Evolutionary conservation across 164 flowering plant species (phyloP).

Genomic region (Pachysandra terminalis): DNA sequence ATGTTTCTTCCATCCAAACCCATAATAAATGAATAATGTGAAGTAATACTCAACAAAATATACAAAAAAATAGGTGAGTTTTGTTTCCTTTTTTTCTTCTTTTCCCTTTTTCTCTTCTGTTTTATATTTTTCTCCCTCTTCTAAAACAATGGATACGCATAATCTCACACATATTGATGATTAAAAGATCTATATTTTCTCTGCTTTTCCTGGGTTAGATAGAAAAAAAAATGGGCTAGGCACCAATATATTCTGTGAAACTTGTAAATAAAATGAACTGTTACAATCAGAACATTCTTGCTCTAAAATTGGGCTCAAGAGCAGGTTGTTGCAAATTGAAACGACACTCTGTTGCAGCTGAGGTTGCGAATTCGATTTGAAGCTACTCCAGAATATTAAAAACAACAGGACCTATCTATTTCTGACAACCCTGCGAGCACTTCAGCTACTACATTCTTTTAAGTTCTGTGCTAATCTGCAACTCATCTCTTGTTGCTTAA

Average conservation of each 20-base stretch:
- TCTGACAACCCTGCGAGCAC: neutral
- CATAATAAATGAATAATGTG: neutral
- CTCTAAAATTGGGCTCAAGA: neutral
- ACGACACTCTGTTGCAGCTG: neutral
- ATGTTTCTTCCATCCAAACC: neutral
- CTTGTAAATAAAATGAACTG: neutral
- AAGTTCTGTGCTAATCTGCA: neutral
- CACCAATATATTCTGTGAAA: too few relatives aligned
- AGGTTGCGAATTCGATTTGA: neutral
- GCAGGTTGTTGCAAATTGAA: neutral
- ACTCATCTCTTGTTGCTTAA: constrained; percentile 16
- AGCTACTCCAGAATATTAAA: neutral
- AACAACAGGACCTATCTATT: neutral
- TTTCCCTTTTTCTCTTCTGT: too few relatives aligned
- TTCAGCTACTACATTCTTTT: neutral
- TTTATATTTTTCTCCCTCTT: neutral
- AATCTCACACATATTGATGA: neutral
- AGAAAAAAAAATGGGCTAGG: neutral
- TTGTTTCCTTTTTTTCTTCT: too few relatives aligned
- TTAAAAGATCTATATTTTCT: neutral
- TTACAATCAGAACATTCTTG: neutral
- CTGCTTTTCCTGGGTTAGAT: too few relatives aligned
- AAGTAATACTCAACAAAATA: neutral
- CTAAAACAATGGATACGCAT: neutral
- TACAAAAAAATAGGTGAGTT: neutral